Evolutionary conservation across 2,329 filamentous ascomycete genomes (phyloP), one percentile per base, ranked within the genome.

Genomic region (Hypoxylon sp.): DNA sequence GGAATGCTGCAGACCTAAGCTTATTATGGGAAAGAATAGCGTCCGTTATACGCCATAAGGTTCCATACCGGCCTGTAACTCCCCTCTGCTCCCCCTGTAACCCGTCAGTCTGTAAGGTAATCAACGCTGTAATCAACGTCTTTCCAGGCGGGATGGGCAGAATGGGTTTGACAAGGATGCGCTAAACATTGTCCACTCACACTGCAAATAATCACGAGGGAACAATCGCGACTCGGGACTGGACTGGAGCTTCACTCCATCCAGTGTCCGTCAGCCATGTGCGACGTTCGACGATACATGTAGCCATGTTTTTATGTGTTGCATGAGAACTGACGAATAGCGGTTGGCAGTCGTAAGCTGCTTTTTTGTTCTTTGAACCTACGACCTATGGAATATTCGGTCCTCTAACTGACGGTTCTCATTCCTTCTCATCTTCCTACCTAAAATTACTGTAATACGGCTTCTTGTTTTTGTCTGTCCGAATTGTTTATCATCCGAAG

Each of bases 141-240:
- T 34, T 56, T 61, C 48, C 28, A 60, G 46, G 55, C 59, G 55
- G 64, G 60, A 58, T 63, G 51, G 30, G 25, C 6, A 28, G 25
- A 28, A 5, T 28, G 25, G 25, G 25, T 34, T 21, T 30, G 56
- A 58, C 56, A 63, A 63, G 66, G 53, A 36, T 61, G 50, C 43
- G 58, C 62, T 65, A 72, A 48, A 36, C 48, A 49, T 68, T 62
- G 52, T 56, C 61, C 65, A 65, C 61, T 65, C 65, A 70, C 73
- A 75, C 73, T 62, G 64, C 70, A 75, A 71, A 71, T 71, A 69
- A 74, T 76, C 74, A 76, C 73, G 74, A 73, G 74, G 74, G 70
- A 68, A 59, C 55, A 60, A 71, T 72, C 71, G 71, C 70, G 68
- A 73, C 68, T 72, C 66, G 60, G 52, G n/a, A 48, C 52, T 59